Base-by-base conservation (phyloP, 257 asterid species). In the Jacaranda mimosifolia region DNA sequence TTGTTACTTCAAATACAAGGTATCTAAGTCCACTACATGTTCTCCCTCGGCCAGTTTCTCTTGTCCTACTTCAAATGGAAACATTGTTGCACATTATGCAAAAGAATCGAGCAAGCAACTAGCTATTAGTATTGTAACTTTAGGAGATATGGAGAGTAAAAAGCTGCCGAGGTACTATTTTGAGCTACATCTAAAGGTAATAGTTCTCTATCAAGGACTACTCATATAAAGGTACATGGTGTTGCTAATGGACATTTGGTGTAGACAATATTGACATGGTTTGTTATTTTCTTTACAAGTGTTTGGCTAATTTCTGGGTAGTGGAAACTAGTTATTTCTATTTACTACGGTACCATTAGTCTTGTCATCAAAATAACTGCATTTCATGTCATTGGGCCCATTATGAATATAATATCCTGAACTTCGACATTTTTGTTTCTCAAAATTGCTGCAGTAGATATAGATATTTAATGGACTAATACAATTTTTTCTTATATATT, bases 31-130 rank as follows among this genome's bases (percentile, higher is more conserved):
- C 99, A 3, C 98, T 91, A 78, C 91, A 91, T 81, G 92, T 93
- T 75, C 70, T n/a, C 74, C 91, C 46, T 83, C 96, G 12, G 63
- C 86, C 67, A 90, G 88, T 83, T 88, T 86, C 81, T 88, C 94
- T 17, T 76, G 68, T 84, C 83, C 87, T 36, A 67, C 89, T 46
- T 84, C 93, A 43, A 93, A 91, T 82, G 97, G 97, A 77, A 91
- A 96, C 85, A 82, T 95, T 45, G 96, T 93, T 72, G 98, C 97
- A 42, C 98, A 93, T 84, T 91, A 89, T 87, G 99, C 99, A 26
- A 94, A 86, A 82, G 99, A 95, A 89, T 93, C 99, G 6, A 90
- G 98, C 91, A 93, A 88, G 84, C 99, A 95, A 69, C 87, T 95
- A 10, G 99, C 99, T 74, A 87, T 96, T 83, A 97, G 99, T 74